Evolutionary conservation across 352 stramenopile genomes (phyloP).

Genomic region (Phytophthora lateralis): DNA sequence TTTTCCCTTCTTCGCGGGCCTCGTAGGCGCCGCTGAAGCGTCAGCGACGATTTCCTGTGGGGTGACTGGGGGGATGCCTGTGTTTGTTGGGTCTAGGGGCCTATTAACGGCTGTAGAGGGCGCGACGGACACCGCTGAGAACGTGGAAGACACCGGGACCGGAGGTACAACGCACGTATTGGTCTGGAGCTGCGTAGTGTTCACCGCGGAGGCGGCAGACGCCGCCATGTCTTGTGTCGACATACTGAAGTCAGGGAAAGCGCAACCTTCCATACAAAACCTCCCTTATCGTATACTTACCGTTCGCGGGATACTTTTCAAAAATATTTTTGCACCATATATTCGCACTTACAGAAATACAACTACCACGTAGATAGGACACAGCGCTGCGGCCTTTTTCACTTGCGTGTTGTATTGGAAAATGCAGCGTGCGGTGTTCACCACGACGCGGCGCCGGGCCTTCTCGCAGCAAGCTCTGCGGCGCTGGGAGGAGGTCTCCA

Average conservation of each 20-base stretch:
- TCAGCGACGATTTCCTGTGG: conserved; percentile 5
- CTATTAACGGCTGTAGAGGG: not conserved
- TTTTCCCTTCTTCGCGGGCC: conserved; percentile 32
- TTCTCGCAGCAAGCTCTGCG: conserved; percentile 72
- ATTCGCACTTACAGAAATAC: not conserved
- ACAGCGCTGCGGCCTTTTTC: not conserved
- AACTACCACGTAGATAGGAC: conserved; percentile 4
- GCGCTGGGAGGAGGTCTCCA: conserved; percentile 45
- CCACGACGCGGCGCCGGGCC: conserved; percentile 35
- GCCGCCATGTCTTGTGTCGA: conserved; percentile 10
- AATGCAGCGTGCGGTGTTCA: conserved; percentile 45
- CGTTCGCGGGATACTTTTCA: too few relatives aligned
- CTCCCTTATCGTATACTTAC: conserved; percentile 22
- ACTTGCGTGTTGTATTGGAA: conserved; percentile 12
- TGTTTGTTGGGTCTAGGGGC: conserved; percentile 10
- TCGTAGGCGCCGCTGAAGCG: not conserved
- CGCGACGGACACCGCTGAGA: conserved; percentile 4
- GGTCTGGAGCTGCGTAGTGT: not conserved
- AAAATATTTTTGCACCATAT: not conserved
- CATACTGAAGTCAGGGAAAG: conserved; percentile 16
- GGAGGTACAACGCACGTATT: not conserved
- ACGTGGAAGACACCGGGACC: not conserved
- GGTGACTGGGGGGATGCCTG: conserved; percentile 4
- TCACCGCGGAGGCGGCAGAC: not conserved
- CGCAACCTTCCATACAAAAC: conserved; percentile 21